Conservation (phyloP, 306 rosid species). For the Corylus americana region DNA sequence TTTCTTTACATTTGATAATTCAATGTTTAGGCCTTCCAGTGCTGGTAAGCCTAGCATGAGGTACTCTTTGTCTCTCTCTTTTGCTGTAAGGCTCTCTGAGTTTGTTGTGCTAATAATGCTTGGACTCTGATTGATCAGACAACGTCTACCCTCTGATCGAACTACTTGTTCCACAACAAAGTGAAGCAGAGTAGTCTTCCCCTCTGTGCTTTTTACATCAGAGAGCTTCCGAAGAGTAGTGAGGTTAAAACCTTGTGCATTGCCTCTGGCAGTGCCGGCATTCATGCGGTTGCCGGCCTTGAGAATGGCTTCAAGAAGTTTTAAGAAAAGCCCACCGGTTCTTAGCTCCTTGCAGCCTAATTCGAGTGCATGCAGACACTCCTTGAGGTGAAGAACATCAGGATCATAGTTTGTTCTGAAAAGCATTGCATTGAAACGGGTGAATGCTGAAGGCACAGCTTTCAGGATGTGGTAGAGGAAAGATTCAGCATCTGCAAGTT, state of each 20-base stretch:
- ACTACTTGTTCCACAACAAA: constrained; percentile 81
- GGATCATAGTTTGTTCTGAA: constrained; percentile 62
- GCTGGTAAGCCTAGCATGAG: constrained; percentile 45
- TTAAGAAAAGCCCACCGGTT: constrained; percentile 55
- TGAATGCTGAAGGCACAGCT: constrained; percentile 71
- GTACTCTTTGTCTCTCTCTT: constrained; percentile 48
- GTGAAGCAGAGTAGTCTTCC: constrained; percentile 73
- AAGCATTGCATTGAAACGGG: constrained; percentile 66
- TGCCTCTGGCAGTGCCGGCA: constrained; percentile 85
- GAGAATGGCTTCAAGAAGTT: constrained; percentile 85
- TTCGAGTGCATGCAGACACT: constrained; percentile 58
- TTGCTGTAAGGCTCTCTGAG: constrained; percentile 8
- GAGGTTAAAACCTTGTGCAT: constrained; percentile 80
- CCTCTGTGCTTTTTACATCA: constrained; percentile 74
- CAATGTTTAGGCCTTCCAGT: constrained; percentile 50
- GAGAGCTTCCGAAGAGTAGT: constrained; percentile 66
- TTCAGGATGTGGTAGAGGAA: constrained; percentile 68
- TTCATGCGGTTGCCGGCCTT: constrained; percentile 88
- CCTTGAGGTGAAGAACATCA: constrained; percentile 59
- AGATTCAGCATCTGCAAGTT: constrained; percentile 76
- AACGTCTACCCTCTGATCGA: constrained; percentile 63
- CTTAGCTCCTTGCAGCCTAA: constrained; percentile 69
- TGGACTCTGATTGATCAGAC: constrained; percentile 27
- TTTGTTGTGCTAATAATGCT: constrained; percentile 4
- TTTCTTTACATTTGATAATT: constrained; percentile 62